A percentile compares a stretch with the other conserved stretches of the same genome.
Conservation (phyloP, 225 moss, liverwort and hornwort species). For the Pseudisothecium myosuroides region DNA sequence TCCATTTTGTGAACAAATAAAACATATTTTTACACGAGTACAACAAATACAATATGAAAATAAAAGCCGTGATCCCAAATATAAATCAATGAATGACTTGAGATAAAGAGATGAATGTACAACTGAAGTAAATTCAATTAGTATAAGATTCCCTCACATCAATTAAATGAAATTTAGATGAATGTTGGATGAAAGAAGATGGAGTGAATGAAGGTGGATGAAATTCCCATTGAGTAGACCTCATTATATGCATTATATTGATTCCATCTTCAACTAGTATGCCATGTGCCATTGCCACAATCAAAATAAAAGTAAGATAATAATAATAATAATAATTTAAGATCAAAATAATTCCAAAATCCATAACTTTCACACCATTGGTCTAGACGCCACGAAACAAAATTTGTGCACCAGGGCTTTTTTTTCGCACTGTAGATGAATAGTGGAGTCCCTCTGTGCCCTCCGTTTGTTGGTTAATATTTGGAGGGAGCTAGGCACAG, state of each 20-base stretch:
- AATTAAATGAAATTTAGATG: background rate
- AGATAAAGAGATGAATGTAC: background rate
- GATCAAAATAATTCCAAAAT: too few relatives aligned
- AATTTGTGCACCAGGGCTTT: too few relatives aligned
- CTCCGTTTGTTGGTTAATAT: too few relatives aligned
- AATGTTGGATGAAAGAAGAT: background rate
- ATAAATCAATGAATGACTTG: background rate
- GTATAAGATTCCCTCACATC: background rate
- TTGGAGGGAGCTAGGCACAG: too few relatives aligned
- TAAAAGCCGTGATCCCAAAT: rapidly evolving
- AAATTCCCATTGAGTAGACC: background rate
- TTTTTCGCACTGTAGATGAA: too few relatives aligned
- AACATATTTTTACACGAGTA: background rate
- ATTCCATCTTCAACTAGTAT: background rate
- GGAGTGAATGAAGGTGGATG: background rate
- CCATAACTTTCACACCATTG: too few relatives aligned
- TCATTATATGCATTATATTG: too few relatives aligned
- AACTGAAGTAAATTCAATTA: background rate
- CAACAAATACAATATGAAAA: background rate
- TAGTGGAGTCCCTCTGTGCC: too few relatives aligned
- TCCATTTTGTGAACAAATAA: background rate
- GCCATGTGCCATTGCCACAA: too few relatives aligned
- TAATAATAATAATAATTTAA: too few relatives aligned
- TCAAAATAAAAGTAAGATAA: too few relatives aligned
- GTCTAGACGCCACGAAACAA: too few relatives aligned